Evolutionary conservation across 768 basidiomycete species (phyloP).

Genomic region (Suillus lakei): DNA sequence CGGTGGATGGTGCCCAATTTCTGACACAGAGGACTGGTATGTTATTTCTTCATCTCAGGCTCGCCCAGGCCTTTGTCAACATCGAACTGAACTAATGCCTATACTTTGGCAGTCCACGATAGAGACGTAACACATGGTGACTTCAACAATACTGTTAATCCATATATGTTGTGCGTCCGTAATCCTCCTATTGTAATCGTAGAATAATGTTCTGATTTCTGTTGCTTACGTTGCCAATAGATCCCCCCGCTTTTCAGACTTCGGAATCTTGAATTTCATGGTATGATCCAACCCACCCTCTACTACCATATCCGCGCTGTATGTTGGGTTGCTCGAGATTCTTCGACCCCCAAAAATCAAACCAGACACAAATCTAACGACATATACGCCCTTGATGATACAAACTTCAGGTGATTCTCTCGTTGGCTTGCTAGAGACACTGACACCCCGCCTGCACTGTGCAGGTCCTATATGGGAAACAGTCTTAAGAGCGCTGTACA

Average conservation of each 20-base stretch:
- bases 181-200: neutral
- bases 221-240: slow-evolving; percentile 32
- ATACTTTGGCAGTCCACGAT: slow-evolving; percentile 11
- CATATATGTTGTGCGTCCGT: neutral
- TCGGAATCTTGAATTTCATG: slow-evolving; percentile 28
- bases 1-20: too few relatives aligned
- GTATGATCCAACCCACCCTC: slow-evolving; percentile 22
- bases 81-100: too few relatives aligned
- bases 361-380: slow-evolving; percentile 35
- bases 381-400: slow-evolving; percentile 47
- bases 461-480: slow-evolving; percentile 30
- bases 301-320: slow-evolving; percentile 43
- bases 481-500: slow-evolving; percentile 28
- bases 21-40: too few relatives aligned
- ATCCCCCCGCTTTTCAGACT: slow-evolving; percentile 40
- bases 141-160: slow-evolving; percentile 45
- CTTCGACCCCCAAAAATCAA: too few relatives aligned
- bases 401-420: slow-evolving; percentile 28
- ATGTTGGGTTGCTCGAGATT: slow-evolving; percentile 46
- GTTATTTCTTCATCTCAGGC: too few relatives aligned
- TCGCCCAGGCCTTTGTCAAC: too few relatives aligned
- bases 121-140: slow-evolving; percentile 45
- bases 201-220: slow-evolving; percentile 43
- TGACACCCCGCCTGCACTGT: too few relatives aligned
- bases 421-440: too few relatives aligned